Evolutionary conservation across 495 filamentous ascomycete genomes (phyloP).

Genomic region (Hypoxylon crocopeplum): DNA sequence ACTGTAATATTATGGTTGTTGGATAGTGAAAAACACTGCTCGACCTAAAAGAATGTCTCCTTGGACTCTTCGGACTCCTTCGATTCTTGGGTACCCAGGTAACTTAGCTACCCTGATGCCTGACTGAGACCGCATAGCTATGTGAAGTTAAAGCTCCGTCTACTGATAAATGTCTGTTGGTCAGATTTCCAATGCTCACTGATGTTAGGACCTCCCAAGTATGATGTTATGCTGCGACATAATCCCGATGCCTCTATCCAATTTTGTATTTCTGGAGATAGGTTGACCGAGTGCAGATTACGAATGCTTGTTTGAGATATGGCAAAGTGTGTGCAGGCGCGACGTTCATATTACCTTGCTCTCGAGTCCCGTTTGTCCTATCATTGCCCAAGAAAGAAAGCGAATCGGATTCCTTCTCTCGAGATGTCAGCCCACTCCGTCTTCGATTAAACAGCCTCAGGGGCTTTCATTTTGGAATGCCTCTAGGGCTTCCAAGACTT

Average conservation of each 20-base stretch:
- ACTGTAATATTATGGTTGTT: neutral
- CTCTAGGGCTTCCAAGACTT: slow-evolving; percentile 41
- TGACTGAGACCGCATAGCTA: neutral
- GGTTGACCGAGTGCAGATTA: too few relatives aligned
- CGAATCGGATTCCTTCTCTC: too few relatives aligned
- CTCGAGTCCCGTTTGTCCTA: too few relatives aligned
- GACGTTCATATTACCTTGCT: too few relatives aligned
- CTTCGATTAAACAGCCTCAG: too few relatives aligned
- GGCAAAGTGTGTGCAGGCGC: neutral
- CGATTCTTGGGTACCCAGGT: neutral
- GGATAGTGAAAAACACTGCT: neutral
- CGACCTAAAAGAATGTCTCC: neutral
- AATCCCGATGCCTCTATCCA: neutral
- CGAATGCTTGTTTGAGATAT: neutral
- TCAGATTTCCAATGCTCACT: neutral
- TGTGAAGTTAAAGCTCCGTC: neutral
- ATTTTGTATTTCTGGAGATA: slow-evolving; percentile 2
- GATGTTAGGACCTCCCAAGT: neutral
- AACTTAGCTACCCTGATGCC: neutral
- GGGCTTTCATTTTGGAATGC: slow-evolving; percentile 24
- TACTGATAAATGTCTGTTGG: neutral
- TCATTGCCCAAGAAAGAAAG: neutral
- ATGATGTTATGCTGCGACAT: neutral
- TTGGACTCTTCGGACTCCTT: too few relatives aligned
- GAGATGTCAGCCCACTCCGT: too few relatives aligned